Evolutionary conservation across 2,329 filamentous ascomycete genomes (phyloP).

Genomic region (Tolypocladium sp.): DNA sequence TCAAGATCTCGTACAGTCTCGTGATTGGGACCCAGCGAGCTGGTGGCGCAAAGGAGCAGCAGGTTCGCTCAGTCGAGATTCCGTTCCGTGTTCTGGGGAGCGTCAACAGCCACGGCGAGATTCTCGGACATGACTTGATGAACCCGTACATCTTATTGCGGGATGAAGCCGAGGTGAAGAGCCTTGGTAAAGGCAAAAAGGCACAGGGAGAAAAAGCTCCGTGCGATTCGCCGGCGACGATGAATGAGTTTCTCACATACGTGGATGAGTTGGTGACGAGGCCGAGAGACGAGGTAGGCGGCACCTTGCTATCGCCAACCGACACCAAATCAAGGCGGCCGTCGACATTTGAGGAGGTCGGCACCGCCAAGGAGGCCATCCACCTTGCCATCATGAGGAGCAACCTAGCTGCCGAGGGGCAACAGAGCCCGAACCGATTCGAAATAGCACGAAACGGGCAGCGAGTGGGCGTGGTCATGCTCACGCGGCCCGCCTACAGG

Average conservation of each 20-base stretch:
- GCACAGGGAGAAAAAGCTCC: slow-evolving; percentile 16
- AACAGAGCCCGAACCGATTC: slow-evolving; percentile 83
- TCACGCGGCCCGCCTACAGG: slow-evolving; percentile 80
- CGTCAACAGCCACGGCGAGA: slow-evolving; percentile 80
- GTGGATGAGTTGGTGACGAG: slow-evolving; percentile 65
- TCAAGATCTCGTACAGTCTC: slow-evolving; percentile 87
- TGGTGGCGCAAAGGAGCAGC: slow-evolving; percentile 67
- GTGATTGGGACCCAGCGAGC: slow-evolving; percentile 86
- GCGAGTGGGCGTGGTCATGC: slow-evolving; percentile 81
- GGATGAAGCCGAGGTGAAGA: slow-evolving; percentile 65
- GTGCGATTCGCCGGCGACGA: slow-evolving; percentile 26
- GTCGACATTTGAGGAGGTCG: slow-evolving; percentile 45
- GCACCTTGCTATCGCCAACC: slow-evolving; percentile 64
- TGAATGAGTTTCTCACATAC: slow-evolving; percentile 65
- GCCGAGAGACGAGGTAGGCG: slow-evolving; percentile 41
- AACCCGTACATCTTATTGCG: slow-evolving; percentile 82
- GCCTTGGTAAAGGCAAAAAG: slow-evolving; percentile 18
- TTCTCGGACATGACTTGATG: slow-evolving; percentile 90
- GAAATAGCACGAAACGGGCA: slow-evolving; percentile 90
- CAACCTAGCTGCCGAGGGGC: slow-evolving; percentile 56
- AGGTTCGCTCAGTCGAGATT: slow-evolving; percentile 82
- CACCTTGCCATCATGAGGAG: slow-evolving; percentile 84
- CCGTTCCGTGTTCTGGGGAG: slow-evolving; percentile 91
- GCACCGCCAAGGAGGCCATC: slow-evolving; percentile 73
- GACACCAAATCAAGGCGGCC: slow-evolving; percentile 47